Evolutionary conservation across 1,284 basidiomycete species (phyloP).

Genomic region (Cutaneotrichosporon sp.): DNA sequence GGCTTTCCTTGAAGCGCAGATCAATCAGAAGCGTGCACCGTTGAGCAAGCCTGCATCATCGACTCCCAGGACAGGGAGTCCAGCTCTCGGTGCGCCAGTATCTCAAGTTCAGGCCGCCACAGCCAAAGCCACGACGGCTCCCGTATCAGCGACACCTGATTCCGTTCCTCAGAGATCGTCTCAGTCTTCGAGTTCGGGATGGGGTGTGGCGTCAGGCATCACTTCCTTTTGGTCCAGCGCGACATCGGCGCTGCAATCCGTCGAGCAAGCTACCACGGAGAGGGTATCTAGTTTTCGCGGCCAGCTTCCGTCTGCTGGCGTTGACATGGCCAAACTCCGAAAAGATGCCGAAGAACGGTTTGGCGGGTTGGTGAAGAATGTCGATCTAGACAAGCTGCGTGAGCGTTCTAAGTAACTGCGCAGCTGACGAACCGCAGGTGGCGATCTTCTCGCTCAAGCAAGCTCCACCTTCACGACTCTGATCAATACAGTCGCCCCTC

Average conservation of each 20-base stretch:
- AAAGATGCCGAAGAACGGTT: conserved; percentile 48
- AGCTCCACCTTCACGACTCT: conserved; percentile 82
- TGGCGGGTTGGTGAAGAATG: conserved; percentile 57
- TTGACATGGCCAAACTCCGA: conserved; percentile 78
- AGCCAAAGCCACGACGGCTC: conserved; percentile 8
- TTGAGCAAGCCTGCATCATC: conserved; percentile 23
- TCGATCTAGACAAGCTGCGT: conserved; percentile 81
- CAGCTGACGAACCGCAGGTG: conserved; percentile 53
- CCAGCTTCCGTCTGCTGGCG: conserved; percentile 55
- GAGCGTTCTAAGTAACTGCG: conserved; percentile 2
- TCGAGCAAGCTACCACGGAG: conserved; percentile 62
- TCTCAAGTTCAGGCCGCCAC: conserved; percentile 13
- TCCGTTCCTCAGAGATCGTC: not conserved
- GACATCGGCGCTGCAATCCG: conserved; percentile 78
- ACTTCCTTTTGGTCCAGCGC: conserved; percentile 77
- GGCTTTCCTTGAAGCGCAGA: conserved; percentile 82
- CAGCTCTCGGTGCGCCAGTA: conserved; percentile 14
- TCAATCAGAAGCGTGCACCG: conserved; percentile 65
- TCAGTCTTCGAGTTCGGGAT: not conserved
- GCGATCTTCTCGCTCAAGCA: conserved; percentile 79
- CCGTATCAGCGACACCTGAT: conserved; percentile 12
- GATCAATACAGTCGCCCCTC: conserved; percentile 92
- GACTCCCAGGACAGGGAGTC: conserved; percentile 24
- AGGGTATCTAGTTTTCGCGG: conserved; percentile 33
- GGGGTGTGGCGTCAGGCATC: conserved; percentile 41